Conservation (phyloP, 129 eudicot species). For the Artemisia tridentata region DNA sequence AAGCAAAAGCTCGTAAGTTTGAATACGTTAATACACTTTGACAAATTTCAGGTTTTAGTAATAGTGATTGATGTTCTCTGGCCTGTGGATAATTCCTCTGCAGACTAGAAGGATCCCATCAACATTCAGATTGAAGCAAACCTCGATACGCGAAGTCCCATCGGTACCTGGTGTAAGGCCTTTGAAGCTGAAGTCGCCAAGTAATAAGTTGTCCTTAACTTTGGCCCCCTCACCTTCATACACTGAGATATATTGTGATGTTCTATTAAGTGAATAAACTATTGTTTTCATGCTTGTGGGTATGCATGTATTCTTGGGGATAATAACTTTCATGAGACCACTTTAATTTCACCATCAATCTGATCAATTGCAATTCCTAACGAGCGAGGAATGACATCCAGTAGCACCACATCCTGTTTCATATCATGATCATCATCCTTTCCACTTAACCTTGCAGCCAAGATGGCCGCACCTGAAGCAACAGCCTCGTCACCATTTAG, state of each 20-base stretch:
- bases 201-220: not conserved
- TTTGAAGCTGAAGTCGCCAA: not conserved
- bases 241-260: not conserved
- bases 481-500: not conserved
- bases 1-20: too few species aligned
- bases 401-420: not conserved
- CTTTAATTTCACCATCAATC: too few species aligned
- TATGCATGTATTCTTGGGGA: not conserved
- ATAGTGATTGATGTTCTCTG: not conserved
- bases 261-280: not conserved
- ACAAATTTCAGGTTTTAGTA: too few species aligned
- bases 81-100: not conserved
- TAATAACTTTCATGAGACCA: not conserved
- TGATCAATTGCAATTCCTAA: not conserved
- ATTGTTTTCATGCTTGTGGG: not conserved
- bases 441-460: constrained; percentile 8
- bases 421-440: not conserved
- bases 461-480: not conserved
- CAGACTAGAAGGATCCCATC: constrained; percentile 1
- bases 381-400: not conserved
- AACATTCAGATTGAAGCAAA: not conserved
- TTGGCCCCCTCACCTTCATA: not conserved
- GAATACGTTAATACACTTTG: too few species aligned
- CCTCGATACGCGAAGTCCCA: not conserved
- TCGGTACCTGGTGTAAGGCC: not conserved